These are phyloP conservation scores for Monosporozyma unispora DNA, from an alignment of 805 yeast species.

Conservation along the genomic window DNA sequence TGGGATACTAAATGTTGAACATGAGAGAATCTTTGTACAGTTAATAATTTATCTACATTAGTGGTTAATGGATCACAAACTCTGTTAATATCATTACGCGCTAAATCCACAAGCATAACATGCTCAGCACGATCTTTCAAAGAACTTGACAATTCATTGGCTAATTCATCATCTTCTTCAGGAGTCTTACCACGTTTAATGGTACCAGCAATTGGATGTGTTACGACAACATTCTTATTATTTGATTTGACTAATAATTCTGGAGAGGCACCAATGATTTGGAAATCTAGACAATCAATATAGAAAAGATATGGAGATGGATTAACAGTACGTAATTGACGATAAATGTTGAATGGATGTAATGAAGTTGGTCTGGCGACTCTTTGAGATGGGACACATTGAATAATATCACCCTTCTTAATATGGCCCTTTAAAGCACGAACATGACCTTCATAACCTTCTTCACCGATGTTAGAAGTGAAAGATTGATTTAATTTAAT, in stretches of 20 bases:
- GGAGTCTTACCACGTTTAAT: slow-evolving; percentile 81
- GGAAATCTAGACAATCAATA: slow-evolving; percentile 85
- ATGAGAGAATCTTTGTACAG: slow-evolving; percentile 90
- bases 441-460: slow-evolving; percentile 86
- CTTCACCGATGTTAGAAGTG: slow-evolving; percentile 85
- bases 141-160: slow-evolving; percentile 61
- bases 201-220: slow-evolving; percentile 98
- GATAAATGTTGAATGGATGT: slow-evolving; percentile 93
- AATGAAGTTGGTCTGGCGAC: slow-evolving; percentile 89
- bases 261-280: slow-evolving; percentile 95
- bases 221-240: slow-evolving; percentile 58
- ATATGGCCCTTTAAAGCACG: slow-evolving; percentile 68
- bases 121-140: slow-evolving; percentile 95
- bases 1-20: slow-evolving; percentile 95
- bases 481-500: slow-evolving; percentile 61
- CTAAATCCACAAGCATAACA: slow-evolving; percentile 96
- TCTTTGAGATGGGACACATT: slow-evolving; percentile 97
- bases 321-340: slow-evolving; percentile 89
- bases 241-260: slow-evolving; percentile 85
- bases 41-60: slow-evolving; percentile 76
- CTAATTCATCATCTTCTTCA: slow-evolving; percentile 84
- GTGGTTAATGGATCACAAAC: slow-evolving; percentile 85
- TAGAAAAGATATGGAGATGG: slow-evolving; percentile 97
- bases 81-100: slow-evolving; percentile 91
- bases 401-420: slow-evolving; percentile 86